Percentiles rank a stretch among this genome's conserved stretches.
Evolutionary conservation across 176 grass and related monocot genomes (phyloP).

Genomic region (Avena insularis): DNA sequence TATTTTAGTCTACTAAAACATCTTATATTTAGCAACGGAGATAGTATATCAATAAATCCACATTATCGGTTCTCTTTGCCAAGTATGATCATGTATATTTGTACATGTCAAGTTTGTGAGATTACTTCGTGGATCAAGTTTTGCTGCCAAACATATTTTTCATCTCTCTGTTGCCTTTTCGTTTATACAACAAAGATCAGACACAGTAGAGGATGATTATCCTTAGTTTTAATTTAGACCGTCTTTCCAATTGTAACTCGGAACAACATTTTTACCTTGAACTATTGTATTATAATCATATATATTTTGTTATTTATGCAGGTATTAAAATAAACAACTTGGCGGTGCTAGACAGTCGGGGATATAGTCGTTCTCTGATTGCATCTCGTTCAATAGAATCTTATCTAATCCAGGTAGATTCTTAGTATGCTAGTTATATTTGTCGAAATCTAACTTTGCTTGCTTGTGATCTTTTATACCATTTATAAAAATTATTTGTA

Average conservation of each 20-base stretch:
- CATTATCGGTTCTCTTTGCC: background rate
- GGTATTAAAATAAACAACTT: conserved; percentile 96
- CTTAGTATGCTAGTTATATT: conserved; percentile 28
- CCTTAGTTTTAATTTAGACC: background rate
- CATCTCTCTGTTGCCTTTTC: conserved; percentile 35
- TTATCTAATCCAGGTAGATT: conserved; percentile 92
- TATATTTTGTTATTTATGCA: conserved; percentile 38
- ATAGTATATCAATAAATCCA: background rate
- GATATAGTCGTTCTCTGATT: conserved; percentile 78
- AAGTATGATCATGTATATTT: conserved; percentile 22
- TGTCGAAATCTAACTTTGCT: conserved; percentile 15
- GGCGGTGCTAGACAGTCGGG: conserved; percentile 67
- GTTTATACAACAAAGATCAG: background rate
- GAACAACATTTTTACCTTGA: conserved; percentile 23
- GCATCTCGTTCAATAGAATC: conserved; percentile 91
- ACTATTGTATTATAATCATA: conserved; percentile 25
- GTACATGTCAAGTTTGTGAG: background rate
- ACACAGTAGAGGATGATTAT: background rate
- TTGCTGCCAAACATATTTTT: conserved; percentile 1
- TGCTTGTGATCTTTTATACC: conserved; percentile 31
- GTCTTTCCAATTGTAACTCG: background rate
- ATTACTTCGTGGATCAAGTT: background rate
- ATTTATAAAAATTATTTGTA: background rate
- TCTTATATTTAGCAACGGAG: too few species aligned
- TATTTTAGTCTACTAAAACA: too few species aligned